Base-by-base conservation (phyloP, 345 rosid species). In the Psidium friedrichsthalianum region DNA sequence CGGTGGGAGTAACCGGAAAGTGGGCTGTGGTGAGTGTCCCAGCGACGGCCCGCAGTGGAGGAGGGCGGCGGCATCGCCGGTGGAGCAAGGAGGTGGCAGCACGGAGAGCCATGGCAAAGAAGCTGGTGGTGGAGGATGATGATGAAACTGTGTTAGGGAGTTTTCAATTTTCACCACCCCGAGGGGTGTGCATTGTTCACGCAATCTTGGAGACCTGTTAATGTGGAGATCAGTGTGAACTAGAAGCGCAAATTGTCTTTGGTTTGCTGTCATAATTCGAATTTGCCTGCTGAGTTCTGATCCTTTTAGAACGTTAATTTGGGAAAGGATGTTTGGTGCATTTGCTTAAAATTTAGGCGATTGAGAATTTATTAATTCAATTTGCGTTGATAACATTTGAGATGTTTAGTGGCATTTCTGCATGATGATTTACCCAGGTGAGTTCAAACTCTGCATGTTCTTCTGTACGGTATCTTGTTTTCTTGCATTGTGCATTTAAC, bases 101-200 rank as follows among this genome's bases (percentile, higher is more conserved):
- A 14, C 84, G 99, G 89, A 88, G 99, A 56, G 90, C 94, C 74
- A 86, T 97, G 52, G 98, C 98, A 51, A 88, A 92, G 2, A 88
- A 89, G 86, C 88, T 94, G 84, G 98, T 94, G 82, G 27, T 93
- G 80, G 93, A 93, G 58, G 96, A 95, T 69, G 90, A 89, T 16
- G 93, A 90, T 53, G 88, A 87, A n/a, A 87, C 85, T 83, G 84
- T 42, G 86, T 85, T 2, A 91, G 97, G 89, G 94, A 92, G 56
- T 93, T 76, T 85, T 92, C 91, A 9, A 85, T 93, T 51, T 93
- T 95, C 87, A 88, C 61, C 58, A 90, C 94, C 3, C 82, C 92
- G n/a, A 92, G 96, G 85, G 94, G 96, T 5, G 97, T 21, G 90
- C 93, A 52, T 83, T 95, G 89, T 97, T 97, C 88, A 94, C 96